Percentiles rank a stretch among this genome's conserved stretches.
Evolutionary conservation across 257 asterid genomes (phyloP).

Genomic region (Solanum piurae): DNA sequence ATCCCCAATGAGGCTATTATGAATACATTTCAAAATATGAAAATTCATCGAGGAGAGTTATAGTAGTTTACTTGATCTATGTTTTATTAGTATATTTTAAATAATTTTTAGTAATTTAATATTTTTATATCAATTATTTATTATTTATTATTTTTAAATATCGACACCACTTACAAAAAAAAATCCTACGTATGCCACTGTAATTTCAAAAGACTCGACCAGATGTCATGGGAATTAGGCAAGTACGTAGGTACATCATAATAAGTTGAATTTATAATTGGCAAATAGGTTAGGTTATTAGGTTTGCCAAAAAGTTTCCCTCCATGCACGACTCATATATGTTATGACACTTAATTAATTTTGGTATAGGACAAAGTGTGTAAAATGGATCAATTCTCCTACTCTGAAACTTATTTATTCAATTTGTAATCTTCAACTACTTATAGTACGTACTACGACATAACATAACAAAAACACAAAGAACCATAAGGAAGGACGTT

Average conservation of each 20-base stretch:
- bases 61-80: no score
- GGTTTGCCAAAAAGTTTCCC: background rate
- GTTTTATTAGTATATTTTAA: no score
- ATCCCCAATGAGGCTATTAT: no score
- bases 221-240: background rate
- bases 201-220: background rate
- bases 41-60: no score
- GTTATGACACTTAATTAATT: background rate
- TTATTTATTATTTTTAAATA: no score
- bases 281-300: background rate
- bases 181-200: no score
- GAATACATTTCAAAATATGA: no score
- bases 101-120: no score
- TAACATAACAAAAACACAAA: background rate
- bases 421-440: background rate
- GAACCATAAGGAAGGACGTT: background rate
- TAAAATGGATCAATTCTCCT: background rate
- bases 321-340: background rate
- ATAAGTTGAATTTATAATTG: background rate
- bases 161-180: no score
- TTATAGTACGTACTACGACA: background rate
- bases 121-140: no score
- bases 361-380: background rate
- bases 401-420: background rate
- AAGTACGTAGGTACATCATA: background rate